Evolutionary conservation across 306 rosid genomes (phyloP).

Genomic region (Inga laurina): DNA sequence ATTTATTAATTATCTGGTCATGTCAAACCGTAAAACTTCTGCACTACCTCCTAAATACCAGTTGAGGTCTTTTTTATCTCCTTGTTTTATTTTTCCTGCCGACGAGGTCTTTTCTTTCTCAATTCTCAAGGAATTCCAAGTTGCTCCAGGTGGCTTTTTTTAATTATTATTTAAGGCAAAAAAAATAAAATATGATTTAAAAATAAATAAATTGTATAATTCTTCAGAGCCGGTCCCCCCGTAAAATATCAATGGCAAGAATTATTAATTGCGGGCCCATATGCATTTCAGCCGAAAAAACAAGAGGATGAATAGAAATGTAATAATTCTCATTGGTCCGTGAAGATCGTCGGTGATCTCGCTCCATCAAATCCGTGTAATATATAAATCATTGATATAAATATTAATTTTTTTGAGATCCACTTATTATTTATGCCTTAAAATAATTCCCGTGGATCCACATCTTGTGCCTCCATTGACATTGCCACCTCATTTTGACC

Average conservation of each 20-base stretch:
- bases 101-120: no score
- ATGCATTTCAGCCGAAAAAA: slow-evolving; percentile 18
- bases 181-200: not conserved
- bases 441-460: slow-evolving; percentile 39
- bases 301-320: not conserved
- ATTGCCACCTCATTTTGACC: slow-evolving; percentile 43
- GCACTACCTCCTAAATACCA: not conserved
- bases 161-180: no score
- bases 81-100: no score
- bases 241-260: not conserved
- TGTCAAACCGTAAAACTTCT: not conserved
- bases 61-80: not conserved
- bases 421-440: slow-evolving; percentile 33
- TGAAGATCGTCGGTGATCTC: slow-evolving; percentile 49
- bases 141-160: not conserved
- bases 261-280: slow-evolving; percentile 31
- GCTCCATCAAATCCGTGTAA: slow-evolving; percentile 35
- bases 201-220: not conserved
- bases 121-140: not conserved
- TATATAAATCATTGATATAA: slow-evolving; percentile 31
- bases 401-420: slow-evolving; percentile 32
- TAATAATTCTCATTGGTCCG: slow-evolving; percentile 28
- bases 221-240: not conserved
- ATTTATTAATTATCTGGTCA: not conserved
- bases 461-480: slow-evolving; percentile 31